Percentiles rank a stretch among this genome's conserved stretches.
Evolutionary conservation across 352 stramenopile genomes (phyloP).

Genomic region (Phytopythium ostracodes): DNA sequence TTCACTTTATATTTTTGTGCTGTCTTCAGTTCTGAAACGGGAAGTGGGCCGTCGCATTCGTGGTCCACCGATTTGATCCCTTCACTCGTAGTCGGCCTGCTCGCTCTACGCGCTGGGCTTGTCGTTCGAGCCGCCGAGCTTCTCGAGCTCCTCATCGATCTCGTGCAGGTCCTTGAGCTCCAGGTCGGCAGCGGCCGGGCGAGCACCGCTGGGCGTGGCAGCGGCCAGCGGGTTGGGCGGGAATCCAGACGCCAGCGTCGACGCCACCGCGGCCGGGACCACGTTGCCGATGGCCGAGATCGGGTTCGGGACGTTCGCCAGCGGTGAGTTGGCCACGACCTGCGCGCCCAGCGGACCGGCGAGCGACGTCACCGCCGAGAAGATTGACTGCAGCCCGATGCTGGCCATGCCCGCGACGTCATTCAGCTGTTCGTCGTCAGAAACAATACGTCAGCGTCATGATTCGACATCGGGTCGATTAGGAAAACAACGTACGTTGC

Average conservation of each 20-base stretch:
- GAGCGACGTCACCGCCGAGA: constrained; percentile 74
- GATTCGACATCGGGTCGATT: background rate
- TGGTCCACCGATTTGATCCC: background rate
- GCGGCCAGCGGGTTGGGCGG: constrained; percentile 31
- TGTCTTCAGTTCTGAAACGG: background rate
- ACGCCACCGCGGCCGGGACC: constrained; percentile 41
- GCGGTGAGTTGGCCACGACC: constrained; percentile 63
- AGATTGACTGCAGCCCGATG: constrained; percentile 72
- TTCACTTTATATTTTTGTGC: constrained; percentile 14
- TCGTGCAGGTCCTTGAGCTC: constrained; percentile 58
- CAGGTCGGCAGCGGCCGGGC: constrained; percentile 18
- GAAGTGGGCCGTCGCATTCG: background rate
- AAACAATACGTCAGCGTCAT: background rate
- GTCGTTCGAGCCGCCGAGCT: constrained; percentile 41
- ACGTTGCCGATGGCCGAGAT: constrained; percentile 57
- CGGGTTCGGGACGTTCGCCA: constrained; percentile 71
- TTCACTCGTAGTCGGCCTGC: background rate
- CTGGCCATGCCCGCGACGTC: constrained; percentile 76
- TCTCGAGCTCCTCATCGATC: constrained; percentile 68
- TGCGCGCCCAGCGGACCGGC: constrained; percentile 64
- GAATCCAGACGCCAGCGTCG: constrained; percentile 38
- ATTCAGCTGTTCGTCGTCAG: constrained; percentile 31
- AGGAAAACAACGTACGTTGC: constrained; percentile 51
- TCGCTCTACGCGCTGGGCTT: constrained; percentile 11
- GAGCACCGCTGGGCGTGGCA: background rate